Evolutionary conservation across 768 basidiomycete species (phyloP).

Genomic region (Lactifluus hygrophoroides): DNA sequence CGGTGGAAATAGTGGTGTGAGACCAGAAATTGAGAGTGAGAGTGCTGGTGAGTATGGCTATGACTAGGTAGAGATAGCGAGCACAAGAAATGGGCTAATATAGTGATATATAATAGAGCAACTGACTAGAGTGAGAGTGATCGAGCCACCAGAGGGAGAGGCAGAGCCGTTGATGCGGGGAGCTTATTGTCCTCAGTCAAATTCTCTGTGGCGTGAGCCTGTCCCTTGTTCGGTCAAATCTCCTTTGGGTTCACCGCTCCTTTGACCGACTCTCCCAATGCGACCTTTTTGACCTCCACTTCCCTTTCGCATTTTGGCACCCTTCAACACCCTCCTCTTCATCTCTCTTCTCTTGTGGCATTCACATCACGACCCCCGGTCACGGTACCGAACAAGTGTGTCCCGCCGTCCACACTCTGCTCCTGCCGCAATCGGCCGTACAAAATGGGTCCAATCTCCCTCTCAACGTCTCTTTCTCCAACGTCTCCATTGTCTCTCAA

Average conservation of each 20-base stretch:
- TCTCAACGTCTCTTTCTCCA: background rate
- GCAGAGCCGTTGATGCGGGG: too few relatives aligned
- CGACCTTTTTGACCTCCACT: background rate
- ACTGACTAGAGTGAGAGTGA: too few relatives aligned
- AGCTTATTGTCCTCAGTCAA: constrained; percentile 4
- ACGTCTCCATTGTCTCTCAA: background rate
- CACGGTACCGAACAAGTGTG: constrained; percentile 2
- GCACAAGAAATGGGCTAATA: too few relatives aligned
- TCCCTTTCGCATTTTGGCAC: background rate
- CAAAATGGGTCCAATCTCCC: constrained; percentile 13
- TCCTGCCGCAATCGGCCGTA: constrained; percentile 5
- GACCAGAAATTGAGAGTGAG: background rate
- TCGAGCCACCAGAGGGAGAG: too few relatives aligned
- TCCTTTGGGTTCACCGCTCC: background rate
- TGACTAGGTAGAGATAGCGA: too few relatives aligned
- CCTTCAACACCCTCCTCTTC: background rate
- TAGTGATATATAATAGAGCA: too few relatives aligned
- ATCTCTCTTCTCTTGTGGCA: constrained; percentile 1
- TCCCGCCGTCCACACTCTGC: background rate
- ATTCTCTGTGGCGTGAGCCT: too few relatives aligned
- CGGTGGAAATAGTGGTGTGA: too few relatives aligned
- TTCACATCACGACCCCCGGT: background rate
- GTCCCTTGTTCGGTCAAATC: too few relatives aligned
- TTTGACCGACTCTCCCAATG: background rate
- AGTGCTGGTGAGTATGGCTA: too few relatives aligned